A percentile compares a stretch with the other conserved stretches of the same genome.
These are phyloP conservation scores for Dalbergia oliveri DNA, from an alignment of 306 rosid species.

Conservation along the genomic window DNA sequence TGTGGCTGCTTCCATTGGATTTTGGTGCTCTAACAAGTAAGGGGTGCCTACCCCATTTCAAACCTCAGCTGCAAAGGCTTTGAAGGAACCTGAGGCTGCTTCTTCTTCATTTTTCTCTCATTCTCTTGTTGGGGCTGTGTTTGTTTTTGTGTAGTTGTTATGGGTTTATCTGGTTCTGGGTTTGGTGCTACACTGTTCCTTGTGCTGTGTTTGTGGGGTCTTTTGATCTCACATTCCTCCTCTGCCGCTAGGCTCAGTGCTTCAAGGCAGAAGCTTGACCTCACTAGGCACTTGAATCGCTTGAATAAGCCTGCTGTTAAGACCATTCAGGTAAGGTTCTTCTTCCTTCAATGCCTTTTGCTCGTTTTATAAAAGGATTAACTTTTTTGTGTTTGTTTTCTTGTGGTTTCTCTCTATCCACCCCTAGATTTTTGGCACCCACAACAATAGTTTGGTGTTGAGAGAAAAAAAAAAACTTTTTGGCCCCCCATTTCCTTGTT, in stretches of 20 bases:
- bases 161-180: conserved; percentile 38
- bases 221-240: conserved; percentile 55
- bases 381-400: background rate
- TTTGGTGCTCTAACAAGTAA: conserved; percentile 15
- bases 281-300: conserved; percentile 82
- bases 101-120: background rate
- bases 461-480: background rate
- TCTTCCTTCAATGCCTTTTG: background rate
- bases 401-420: background rate
- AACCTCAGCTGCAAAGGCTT: background rate
- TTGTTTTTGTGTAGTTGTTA: background rate
- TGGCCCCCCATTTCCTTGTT: background rate
- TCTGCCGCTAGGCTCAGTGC: conserved; percentile 70
- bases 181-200: conserved; percentile 46
- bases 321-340: conserved; percentile 70
- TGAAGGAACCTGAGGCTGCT: too few species aligned
- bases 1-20: background rate
- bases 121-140: conserved; percentile 41
- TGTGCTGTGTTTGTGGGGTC: conserved; percentile 58
- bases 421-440: conserved; percentile 17
- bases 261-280: conserved; percentile 82
- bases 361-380: background rate
- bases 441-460: conserved; percentile 35
- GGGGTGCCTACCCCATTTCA: conserved; percentile 6
- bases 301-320: conserved; percentile 86